Conservation (phyloP, 1,284 basidiomycete species). For the Apiotrichum brassicae region DNA sequence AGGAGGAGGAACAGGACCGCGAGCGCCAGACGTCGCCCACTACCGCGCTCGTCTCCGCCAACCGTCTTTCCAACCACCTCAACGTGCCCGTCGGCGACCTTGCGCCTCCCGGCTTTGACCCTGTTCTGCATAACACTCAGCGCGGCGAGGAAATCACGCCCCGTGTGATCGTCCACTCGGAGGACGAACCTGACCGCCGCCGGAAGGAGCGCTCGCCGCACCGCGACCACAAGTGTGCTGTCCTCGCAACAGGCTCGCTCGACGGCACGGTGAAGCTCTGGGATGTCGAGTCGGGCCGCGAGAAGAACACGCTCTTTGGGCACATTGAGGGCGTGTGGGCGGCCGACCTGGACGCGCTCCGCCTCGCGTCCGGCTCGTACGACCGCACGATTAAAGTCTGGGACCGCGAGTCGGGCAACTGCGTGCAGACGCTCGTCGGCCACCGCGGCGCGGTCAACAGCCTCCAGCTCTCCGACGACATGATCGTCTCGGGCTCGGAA, state of each 20-base stretch:
- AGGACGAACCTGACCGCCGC: constrained; percentile 10
- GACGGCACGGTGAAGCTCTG: constrained; percentile 96
- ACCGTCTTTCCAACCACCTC: neutral
- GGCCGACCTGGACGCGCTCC: constrained; percentile 83
- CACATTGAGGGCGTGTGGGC: constrained; percentile 92
- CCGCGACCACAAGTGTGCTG: constrained; percentile 50
- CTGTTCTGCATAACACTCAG: constrained; percentile 15
- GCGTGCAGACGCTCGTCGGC: constrained; percentile 84
- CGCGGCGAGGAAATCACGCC: constrained; percentile 24
- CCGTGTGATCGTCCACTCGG: constrained; percentile 32
- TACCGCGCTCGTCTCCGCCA: constrained; percentile 11
- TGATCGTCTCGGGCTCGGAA: constrained; percentile 81
- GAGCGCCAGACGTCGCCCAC: constrained; percentile 4
- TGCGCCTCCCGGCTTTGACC: constrained; percentile 24
- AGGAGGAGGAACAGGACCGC: constrained; percentile 16
- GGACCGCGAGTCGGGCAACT: constrained; percentile 83
- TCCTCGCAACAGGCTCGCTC: constrained; percentile 82
- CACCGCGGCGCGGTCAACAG: constrained; percentile 92
- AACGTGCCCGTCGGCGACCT: constrained; percentile 37
- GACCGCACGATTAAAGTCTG: constrained; percentile 59
- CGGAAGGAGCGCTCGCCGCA: constrained; percentile 14
- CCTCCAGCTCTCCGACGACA: constrained; percentile 84
- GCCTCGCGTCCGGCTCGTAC: constrained; percentile 86
- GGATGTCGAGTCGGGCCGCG: constrained; percentile 84
- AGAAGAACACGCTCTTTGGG: constrained; percentile 81